Conservation (phyloP, 306 rosid species). For the Argentina anserina region DNA sequence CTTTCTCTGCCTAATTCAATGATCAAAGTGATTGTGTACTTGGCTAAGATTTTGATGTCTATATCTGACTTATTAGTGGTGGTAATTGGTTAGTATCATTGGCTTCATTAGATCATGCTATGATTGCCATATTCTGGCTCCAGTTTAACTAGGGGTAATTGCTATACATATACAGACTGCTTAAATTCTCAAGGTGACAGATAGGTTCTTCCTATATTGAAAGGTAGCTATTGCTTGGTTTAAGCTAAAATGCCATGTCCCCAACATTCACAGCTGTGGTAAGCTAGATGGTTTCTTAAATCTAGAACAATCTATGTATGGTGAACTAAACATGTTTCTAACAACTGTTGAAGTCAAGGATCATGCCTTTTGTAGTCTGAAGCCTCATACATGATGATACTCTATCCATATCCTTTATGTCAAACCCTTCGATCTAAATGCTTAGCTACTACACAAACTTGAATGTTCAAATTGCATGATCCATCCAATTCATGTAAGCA, state of each 20-base stretch:
- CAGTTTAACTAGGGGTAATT: background rate
- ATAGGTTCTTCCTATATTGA: too few species aligned
- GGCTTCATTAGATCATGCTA: background rate
- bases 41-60: background rate
- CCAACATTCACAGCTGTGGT: background rate
- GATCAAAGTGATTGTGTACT: slow-evolving; percentile 2
- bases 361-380: background rate
- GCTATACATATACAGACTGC: background rate
- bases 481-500: background rate
- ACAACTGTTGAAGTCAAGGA: background rate
- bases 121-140: background rate
- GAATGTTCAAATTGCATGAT: background rate
- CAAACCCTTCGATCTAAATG: background rate
- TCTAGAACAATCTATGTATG: background rate
- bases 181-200: background rate
- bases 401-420: background rate
- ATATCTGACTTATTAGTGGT: background rate
- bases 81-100: background rate
- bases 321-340: background rate
- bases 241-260: background rate
- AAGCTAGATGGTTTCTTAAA: background rate
- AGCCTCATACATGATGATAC: background rate
- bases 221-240: background rate
- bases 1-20: background rate
- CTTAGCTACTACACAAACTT: background rate